Evolutionary conservation across 2,329 filamentous ascomycete genomes (phyloP).

Genomic region (Fonsecaea erecta): DNA sequence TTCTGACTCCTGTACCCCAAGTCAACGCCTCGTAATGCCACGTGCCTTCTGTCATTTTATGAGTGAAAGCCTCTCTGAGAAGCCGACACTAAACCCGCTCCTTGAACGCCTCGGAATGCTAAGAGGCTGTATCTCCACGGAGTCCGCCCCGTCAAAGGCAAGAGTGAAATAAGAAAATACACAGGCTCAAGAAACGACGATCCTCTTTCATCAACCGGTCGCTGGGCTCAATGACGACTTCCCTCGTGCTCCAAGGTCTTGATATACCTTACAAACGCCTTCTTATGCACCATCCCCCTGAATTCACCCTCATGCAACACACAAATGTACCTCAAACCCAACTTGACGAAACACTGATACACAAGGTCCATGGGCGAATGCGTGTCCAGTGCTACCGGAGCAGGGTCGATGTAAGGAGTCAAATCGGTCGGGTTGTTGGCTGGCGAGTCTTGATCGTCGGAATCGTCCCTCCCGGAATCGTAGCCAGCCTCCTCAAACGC

Average conservation of each 20-base stretch:
- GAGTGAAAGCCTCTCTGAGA: not conserved
- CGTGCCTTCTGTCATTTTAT: not conserved
- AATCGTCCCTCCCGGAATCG: conserved; percentile 64
- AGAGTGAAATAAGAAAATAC: not conserved
- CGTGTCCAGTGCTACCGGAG: conserved; percentile 85
- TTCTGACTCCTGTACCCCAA: not conserved
- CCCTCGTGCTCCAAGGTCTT: conserved; percentile 71
- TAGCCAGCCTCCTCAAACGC: conserved; percentile 30
- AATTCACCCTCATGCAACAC: conserved; percentile 83
- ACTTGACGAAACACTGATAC: conserved; percentile 94
- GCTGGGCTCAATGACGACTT: conserved; percentile 5
- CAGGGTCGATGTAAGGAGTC: conserved; percentile 87
- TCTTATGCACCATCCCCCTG: conserved; percentile 94
- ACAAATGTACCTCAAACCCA: conserved; percentile 90
- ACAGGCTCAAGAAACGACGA: not conserved
- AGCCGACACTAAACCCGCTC: not conserved
- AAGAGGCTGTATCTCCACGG: not conserved
- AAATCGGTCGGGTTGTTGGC: conserved; percentile 75
- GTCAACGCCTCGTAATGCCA: not conserved
- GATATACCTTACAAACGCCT: conserved; percentile 93
- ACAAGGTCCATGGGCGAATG: conserved; percentile 91
- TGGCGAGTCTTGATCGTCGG: conserved; percentile 63
- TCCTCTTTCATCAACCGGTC: not conserved
- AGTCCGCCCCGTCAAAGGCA: not conserved
- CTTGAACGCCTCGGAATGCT: not conserved